These are phyloP conservation scores for Anethum foeniculum DNA, from an alignment of 140 eudicot species.

Conservation along the genomic window DNA sequence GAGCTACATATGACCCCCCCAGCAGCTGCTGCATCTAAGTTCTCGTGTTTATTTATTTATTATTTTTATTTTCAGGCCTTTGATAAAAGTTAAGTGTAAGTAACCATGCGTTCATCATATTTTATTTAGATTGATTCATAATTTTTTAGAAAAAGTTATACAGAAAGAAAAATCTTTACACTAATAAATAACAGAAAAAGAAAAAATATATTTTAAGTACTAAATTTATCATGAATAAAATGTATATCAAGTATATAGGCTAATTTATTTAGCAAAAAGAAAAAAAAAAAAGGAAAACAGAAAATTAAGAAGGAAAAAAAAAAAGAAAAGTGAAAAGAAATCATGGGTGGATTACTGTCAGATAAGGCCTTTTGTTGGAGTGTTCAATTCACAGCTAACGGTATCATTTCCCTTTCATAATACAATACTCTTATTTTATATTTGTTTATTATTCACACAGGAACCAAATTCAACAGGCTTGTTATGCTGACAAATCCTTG, in stretches of 20 bases:
- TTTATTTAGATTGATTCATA: not conserved
- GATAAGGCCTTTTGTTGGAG: not conserved
- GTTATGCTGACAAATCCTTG: too few relatives aligned
- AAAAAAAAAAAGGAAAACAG: too few relatives aligned
- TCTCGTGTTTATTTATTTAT: not conserved
- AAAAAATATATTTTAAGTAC: too few relatives aligned
- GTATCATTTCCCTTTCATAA: not conserved
- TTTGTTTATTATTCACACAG: too few relatives aligned
- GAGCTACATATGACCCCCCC: not conserved
- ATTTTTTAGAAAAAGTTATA: not conserved
- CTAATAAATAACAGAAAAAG: not conserved
- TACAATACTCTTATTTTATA: too few relatives aligned
- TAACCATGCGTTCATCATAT: not conserved
- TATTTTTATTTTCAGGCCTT: not conserved
- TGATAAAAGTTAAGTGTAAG: not conserved
- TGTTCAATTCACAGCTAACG: conserved; percentile 3
- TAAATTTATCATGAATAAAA: too few relatives aligned
- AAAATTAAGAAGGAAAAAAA: too few relatives aligned
- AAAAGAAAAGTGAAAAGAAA: not conserved
- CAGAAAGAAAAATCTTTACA: too few relatives aligned
- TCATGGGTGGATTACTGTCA: not conserved
- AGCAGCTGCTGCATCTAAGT: not conserved
- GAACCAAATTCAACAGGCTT: too few relatives aligned
- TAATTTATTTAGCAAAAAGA: too few relatives aligned
- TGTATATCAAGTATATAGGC: too few relatives aligned